A percentile compares a stretch with the other conserved stretches of the same genome.
Evolutionary conservation across 2,329 filamentous ascomycete genomes (phyloP).

Genomic region (Exophiala sp.): DNA sequence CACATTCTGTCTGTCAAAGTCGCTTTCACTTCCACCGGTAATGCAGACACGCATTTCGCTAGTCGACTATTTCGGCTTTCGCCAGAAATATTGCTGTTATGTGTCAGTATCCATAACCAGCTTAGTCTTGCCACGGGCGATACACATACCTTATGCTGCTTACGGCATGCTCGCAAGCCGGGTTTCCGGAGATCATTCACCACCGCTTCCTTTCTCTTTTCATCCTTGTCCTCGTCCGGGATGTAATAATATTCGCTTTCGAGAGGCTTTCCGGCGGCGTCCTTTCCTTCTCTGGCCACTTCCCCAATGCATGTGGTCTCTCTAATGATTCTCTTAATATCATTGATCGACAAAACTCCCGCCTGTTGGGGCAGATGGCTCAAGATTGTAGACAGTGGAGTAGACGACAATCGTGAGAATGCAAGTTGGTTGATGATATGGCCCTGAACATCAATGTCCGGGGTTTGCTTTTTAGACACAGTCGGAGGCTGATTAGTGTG

Average conservation of each 20-base stretch:
- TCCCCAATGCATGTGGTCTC: constrained; percentile 74
- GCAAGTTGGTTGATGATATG: constrained; percentile 94
- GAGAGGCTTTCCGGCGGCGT: constrained; percentile 84
- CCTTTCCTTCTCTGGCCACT: constrained; percentile 85
- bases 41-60: not conserved
- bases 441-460: constrained; percentile 53
- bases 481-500: constrained; percentile 33
- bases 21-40: not conserved
- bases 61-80: constrained; percentile 50
- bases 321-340: constrained; percentile 67
- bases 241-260: constrained; percentile 98
- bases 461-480: constrained; percentile 31
- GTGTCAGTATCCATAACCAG: constrained; percentile 10
- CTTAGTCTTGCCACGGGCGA: not conserved
- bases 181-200: constrained; percentile 83
- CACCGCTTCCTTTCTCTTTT: constrained; percentile 71
- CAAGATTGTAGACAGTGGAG: constrained; percentile 82
- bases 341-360: constrained; percentile 51
- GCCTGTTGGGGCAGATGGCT: constrained; percentile 64
- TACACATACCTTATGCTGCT: constrained; percentile 86
- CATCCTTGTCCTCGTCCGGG: constrained; percentile 76
- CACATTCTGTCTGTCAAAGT: not conserved
- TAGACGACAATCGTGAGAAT: constrained; percentile 86
- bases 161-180: constrained; percentile 80
- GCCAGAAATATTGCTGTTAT: constrained; percentile 66